phyloP scores from a whole-genome alignment of 176 grass and related monocot genomes.

The Hordeum marinum region DNA sequence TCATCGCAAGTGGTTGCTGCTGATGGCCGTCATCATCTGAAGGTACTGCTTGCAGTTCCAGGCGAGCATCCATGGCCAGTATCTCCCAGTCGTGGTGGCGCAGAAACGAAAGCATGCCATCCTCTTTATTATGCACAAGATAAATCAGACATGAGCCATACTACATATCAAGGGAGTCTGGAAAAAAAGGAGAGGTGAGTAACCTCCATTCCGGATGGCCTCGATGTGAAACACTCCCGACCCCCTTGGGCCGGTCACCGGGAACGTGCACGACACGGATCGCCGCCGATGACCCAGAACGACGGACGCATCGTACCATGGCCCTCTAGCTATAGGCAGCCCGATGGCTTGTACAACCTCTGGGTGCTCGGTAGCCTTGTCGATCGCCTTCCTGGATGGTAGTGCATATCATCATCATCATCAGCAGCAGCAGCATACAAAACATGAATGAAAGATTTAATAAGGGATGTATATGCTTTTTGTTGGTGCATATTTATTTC shows the following conservation, averaged over 20 bases:
- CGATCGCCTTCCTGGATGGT: slow-evolving; percentile 35
- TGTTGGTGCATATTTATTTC: too few relatives aligned
- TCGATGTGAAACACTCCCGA: slow-evolving; percentile 67
- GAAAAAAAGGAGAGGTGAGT: not conserved
- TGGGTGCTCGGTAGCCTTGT: slow-evolving; percentile 51
- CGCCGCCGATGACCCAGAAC: slow-evolving; percentile 51
- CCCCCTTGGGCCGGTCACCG: slow-evolving; percentile 78
- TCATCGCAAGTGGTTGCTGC: too few relatives aligned
- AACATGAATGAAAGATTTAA: too few relatives aligned
- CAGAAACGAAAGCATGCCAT: slow-evolving; percentile 76
- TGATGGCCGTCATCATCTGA: slow-evolving; percentile 44
- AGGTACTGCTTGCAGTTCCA: slow-evolving; percentile 35
- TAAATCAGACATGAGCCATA: too few relatives aligned
- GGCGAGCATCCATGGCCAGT: slow-evolving; percentile 60
- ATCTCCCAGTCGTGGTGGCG: slow-evolving; percentile 82
- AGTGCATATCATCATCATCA: too few relatives aligned
- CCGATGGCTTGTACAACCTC: slow-evolving; percentile 65
- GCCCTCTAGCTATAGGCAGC: slow-evolving; percentile 68
- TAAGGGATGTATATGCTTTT: too few relatives aligned
- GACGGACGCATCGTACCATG: slow-evolving; percentile 85
- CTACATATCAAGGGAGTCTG: not conserved
- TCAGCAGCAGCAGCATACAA: too few relatives aligned
- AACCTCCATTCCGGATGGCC: slow-evolving; percentile 69
- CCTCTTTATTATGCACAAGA: slow-evolving; percentile 30
- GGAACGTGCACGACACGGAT: slow-evolving; percentile 82